Percentiles rank a stretch among this genome's conserved stretches.
Evolutionary conservation across 345 rosid genomes (phyloP).

Genomic region (Eucalyptus cloeziana): DNA sequence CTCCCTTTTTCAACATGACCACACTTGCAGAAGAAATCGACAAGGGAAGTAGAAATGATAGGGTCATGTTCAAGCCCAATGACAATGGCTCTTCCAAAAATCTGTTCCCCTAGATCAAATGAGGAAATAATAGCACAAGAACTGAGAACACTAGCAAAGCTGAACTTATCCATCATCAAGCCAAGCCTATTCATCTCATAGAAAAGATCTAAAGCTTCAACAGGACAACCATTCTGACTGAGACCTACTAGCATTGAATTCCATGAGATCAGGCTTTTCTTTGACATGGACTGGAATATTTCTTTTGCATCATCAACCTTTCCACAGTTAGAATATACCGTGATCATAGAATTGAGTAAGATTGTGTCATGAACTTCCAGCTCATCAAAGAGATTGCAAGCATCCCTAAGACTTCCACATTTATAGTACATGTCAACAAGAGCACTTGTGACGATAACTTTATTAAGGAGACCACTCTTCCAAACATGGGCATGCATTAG

Average conservation of each 20-base stretch:
- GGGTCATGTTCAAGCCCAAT: slow-evolving; percentile 61
- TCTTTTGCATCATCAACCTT: slow-evolving; percentile 61
- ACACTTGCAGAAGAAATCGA: slow-evolving; percentile 74
- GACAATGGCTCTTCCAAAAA: slow-evolving; percentile 43
- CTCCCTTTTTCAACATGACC: slow-evolving; percentile 39
- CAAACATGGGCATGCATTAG: slow-evolving; percentile 41
- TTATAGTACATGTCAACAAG: slow-evolving; percentile 41
- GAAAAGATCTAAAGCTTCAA: slow-evolving; percentile 57
- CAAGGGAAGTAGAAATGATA: slow-evolving; percentile 56
- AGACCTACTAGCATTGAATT: slow-evolving; percentile 76
- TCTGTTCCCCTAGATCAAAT: slow-evolving; percentile 67
- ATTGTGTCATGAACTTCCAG: slow-evolving; percentile 49
- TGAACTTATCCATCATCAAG: slow-evolving; percentile 50
- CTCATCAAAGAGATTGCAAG: slow-evolving; percentile 60
- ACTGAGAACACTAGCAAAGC: slow-evolving; percentile 57
- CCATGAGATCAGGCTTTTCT: slow-evolving; percentile 75
- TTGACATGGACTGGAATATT: slow-evolving; percentile 37
- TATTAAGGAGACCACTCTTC: slow-evolving; percentile 33
- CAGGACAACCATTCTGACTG: slow-evolving; percentile 58
- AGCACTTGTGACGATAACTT: slow-evolving; percentile 21
- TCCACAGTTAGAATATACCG: slow-evolving; percentile 56
- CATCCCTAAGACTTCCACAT: slow-evolving; percentile 46
- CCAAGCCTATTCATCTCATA: slow-evolving; percentile 45
- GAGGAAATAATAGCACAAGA: slow-evolving; percentile 60
- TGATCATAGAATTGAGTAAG: slow-evolving; percentile 75